Conservation (phyloP, 768 basidiomycete genomes). For the Suillus weaverae region DNA sequence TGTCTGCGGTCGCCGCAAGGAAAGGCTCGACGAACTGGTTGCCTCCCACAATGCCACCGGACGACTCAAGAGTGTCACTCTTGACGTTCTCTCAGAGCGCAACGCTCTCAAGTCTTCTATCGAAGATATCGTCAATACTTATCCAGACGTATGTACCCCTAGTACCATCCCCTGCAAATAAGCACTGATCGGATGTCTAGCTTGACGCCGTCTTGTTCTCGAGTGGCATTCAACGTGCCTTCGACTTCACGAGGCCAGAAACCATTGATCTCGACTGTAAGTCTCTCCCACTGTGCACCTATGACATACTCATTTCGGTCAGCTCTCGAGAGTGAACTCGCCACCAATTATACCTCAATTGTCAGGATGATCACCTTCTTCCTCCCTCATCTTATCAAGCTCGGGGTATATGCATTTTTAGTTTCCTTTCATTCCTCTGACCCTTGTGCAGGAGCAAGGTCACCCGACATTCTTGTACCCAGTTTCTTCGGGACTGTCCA, state of each 20-base stretch:
- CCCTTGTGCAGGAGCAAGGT: slow-evolving; percentile 34
- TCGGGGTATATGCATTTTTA: slow-evolving; percentile 40
- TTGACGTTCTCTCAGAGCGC: slow-evolving; percentile 45
- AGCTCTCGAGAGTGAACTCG: slow-evolving; percentile 40
- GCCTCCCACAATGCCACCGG: slow-evolving; percentile 23
- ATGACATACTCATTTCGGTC: not conserved
- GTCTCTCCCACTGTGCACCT: not conserved
- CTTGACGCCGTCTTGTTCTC: slow-evolving; percentile 55
- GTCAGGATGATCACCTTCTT: slow-evolving; percentile 49
- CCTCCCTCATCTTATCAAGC: slow-evolving; percentile 54
- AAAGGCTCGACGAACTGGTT: slow-evolving; percentile 51
- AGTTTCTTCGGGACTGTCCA: slow-evolving; percentile 53
- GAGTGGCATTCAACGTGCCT: slow-evolving; percentile 53
- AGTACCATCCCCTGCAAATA: not conserved
- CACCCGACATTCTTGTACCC: slow-evolving; percentile 49
- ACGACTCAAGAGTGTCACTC: slow-evolving; percentile 41
- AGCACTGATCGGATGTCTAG: slow-evolving; percentile 29
- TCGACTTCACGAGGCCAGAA: slow-evolving; percentile 45
- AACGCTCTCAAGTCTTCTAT: slow-evolving; percentile 42
- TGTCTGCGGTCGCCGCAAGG: slow-evolving; percentile 50
- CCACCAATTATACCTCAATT: slow-evolving; percentile 54
- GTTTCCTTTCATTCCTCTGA: not conserved
- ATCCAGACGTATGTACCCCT: slow-evolving; percentile 45
- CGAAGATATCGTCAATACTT: slow-evolving; percentile 40
- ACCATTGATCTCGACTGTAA: slow-evolving; percentile 43